These are phyloP conservation scores for Globisporangium abappressorium DNA, from an alignment of 352 stramenopile species.

Conservation along the genomic window DNA sequence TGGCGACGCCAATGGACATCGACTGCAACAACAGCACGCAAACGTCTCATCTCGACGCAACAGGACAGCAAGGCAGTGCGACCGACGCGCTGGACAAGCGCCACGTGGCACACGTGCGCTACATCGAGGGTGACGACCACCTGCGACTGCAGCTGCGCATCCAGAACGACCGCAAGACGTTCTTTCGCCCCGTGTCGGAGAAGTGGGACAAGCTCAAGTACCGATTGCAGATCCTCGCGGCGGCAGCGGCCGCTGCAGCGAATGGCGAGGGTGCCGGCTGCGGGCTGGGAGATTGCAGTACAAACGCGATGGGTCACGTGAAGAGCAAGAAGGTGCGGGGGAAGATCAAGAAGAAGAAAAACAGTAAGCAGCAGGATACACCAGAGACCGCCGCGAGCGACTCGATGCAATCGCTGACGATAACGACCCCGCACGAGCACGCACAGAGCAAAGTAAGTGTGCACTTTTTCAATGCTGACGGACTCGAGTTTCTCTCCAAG, in stretches of 20 bases:
- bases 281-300: background rate
- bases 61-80: background rate
- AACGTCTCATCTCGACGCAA: background rate
- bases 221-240: slow-evolving; percentile 56
- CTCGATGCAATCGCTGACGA: slow-evolving; percentile 5
- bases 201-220: slow-evolving; percentile 53
- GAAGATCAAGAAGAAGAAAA: slow-evolving; percentile 16
- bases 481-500: slow-evolving; percentile 35
- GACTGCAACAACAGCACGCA: background rate
- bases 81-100: background rate
- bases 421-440: background rate
- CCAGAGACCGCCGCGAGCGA: background rate
- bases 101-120: slow-evolving; percentile 52
- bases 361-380: slow-evolving; percentile 23
- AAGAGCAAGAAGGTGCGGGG: slow-evolving; percentile 8
- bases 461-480: slow-evolving; percentile 36
- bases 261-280: background rate
- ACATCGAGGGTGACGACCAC: slow-evolving; percentile 38
- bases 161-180: slow-evolving; percentile 46
- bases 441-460: slow-evolving; percentile 27
- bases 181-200: slow-evolving; percentile 39
- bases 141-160: slow-evolving; percentile 49
- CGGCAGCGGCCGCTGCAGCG: slow-evolving; percentile 15
- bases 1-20: background rate
- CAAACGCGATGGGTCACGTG: background rate